Evolutionary conservation across 305 asterid species (phyloP).

Genomic region (Fraxinus latifolia): DNA sequence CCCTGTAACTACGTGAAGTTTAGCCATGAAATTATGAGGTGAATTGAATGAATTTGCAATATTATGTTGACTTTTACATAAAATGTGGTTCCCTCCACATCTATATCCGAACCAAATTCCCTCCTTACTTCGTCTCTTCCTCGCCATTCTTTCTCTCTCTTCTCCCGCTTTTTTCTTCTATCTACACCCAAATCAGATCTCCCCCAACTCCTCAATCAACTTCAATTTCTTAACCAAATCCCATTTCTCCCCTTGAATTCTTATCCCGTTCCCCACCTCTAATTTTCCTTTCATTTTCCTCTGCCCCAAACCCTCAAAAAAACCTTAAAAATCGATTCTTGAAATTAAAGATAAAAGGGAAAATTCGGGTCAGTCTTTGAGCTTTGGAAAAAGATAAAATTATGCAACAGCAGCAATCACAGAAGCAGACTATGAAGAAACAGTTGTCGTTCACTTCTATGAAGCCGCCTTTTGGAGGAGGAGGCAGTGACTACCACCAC

Average conservation of each 20-base stretch:
- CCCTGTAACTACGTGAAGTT: background rate
- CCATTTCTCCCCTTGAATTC: constrained; percentile 23
- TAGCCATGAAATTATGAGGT: background rate
- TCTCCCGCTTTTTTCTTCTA: constrained; percentile 33
- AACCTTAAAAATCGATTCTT: constrained; percentile 22
- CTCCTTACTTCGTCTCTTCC: constrained; percentile 35
- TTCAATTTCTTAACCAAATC: background rate
- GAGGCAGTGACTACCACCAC: constrained; percentile 62
- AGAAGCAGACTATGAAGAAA: constrained; percentile 47
- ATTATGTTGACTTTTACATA: background rate
- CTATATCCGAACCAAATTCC: constrained; percentile 84
- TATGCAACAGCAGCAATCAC: constrained; percentile 45
- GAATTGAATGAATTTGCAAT: background rate
- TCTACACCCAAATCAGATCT: constrained; percentile 47
- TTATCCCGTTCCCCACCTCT: constrained; percentile 12
- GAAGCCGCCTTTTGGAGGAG: constrained; percentile 67
- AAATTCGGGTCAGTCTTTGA: constrained; percentile 19
- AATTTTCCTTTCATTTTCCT: constrained; percentile 7
- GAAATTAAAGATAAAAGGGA: constrained; percentile 16
- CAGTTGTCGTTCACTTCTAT: constrained; percentile 64
- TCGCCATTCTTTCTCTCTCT: constrained; percentile 43
- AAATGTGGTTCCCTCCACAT: constrained; percentile 82
- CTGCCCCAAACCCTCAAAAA: constrained; percentile 15
- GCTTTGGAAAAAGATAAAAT: constrained; percentile 31
- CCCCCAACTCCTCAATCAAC: constrained; percentile 26